Evolutionary conservation across 495 filamentous ascomycete genomes (phyloP).

Genomic region (Trichoderma erinaceum): DNA sequence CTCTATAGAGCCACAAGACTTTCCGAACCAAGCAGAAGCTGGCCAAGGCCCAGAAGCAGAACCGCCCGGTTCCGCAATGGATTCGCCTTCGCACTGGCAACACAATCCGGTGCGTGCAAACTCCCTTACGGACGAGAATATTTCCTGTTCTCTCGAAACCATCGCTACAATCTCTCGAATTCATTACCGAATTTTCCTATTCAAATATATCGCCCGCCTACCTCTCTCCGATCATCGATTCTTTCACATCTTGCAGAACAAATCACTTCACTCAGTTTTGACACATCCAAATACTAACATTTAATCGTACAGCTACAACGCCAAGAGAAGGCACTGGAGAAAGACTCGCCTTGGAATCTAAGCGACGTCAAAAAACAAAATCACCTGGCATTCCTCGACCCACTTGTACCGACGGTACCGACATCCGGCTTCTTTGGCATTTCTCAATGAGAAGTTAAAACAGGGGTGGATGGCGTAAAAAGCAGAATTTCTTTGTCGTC

Average conservation of each 20-base stretch:
- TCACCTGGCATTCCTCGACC: conserved; percentile 21
- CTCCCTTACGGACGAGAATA: not conserved
- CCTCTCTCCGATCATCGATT: not conserved
- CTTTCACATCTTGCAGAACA: not conserved
- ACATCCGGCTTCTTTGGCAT: conserved; percentile 7
- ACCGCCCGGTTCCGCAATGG: conserved; percentile 99
- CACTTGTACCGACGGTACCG: conserved; percentile 25
- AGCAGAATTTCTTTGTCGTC: not conserved
- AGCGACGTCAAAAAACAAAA: conserved; percentile 32
- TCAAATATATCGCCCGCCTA: not conserved
- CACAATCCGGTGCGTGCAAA: conserved; percentile 83
- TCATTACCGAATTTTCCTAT: not conserved
- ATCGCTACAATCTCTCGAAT: not conserved
- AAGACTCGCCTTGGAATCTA: conserved; percentile 99
- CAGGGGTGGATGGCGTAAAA: not conserved
- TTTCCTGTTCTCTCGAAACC: not conserved
- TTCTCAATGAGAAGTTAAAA: not conserved
- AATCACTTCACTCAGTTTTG: not conserved
- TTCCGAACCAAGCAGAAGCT: conserved; percentile 99
- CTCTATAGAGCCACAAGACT: conserved; percentile 85
- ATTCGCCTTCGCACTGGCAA: conserved; percentile 96
- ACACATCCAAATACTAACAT: conserved; percentile 12
- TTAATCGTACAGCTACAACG: conserved; percentile 78
- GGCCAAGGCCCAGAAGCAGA: conserved; percentile 99
- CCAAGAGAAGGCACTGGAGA: conserved; percentile 98